Base-by-base conservation (phyloP, 176 grass and related monocot genomes). In the Miscanthus lutarioriparius region DNA sequence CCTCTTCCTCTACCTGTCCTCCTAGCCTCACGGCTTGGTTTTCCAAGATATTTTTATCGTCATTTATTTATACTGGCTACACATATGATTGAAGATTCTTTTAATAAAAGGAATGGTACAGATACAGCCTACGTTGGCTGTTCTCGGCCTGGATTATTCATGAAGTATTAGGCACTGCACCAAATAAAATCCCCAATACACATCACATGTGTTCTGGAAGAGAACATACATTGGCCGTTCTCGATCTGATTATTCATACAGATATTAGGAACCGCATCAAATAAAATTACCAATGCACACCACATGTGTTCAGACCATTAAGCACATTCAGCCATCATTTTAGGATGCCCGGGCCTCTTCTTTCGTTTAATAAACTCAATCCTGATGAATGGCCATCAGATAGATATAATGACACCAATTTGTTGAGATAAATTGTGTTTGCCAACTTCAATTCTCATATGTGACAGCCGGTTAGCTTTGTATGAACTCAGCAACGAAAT, bases 401-500 rank as follows among this genome's bases (percentile, higher is more conserved):
- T 10, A 53, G 10, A 53, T 8, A 37, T 7, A 44, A 10, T 17
- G 22, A 0, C 3, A 64, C 33, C 33, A 54, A 10, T 6, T 76
- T 56, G 37, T 16, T 6, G 5, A 70, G 10, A 82, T 8, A 66
- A 74, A 70, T 27, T 47, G 17, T 9, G 73, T 79, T 26, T 83
- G 66, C 44, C 28, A 79, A 74, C 75, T 67, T 13, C 58, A 49
- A 49, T 74, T 26, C 65, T 72, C 41, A 53, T 2, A 71, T 65
- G 27, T 67, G 35, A 78, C 7, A 43, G 16, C 67, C 30, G 19
- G 70, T 76, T 75, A 91, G 85, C 53, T 77, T 72, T 25, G 19
- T 76, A 58, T 35, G 36, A 84, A 80, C 80, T 76, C 20, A 35
- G 0, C 67, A 80, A 74, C n/a, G 2, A 53, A 84, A 80, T 79